phyloP scores from a whole-genome alignment of 805 yeast genomes.

The Suhomyces faveliae region DNA sequence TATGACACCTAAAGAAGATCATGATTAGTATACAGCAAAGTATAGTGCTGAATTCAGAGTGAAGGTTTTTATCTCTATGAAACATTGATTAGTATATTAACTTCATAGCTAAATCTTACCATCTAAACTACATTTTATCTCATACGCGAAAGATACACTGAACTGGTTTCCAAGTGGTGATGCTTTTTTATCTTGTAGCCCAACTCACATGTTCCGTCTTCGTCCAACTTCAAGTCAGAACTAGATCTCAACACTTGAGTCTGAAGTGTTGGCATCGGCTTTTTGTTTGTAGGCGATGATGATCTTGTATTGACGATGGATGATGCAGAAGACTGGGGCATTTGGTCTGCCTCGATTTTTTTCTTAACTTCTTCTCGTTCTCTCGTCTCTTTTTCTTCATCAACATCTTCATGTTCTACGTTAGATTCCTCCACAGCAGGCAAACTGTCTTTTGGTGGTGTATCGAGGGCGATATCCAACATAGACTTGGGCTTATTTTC shows the following conservation, averaged over 20 bases:
- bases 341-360: neutral
- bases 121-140: conserved; percentile 15
- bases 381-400: neutral
- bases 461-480: conserved; percentile 6
- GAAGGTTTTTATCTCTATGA: no score
- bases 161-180: conserved; percentile 40
- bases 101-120: no score
- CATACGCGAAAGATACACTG: conserved; percentile 27
- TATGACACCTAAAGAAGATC: no score
- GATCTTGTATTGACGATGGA: neutral
- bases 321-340: neutral
- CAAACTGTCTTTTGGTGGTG: conserved; percentile 2
- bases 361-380: neutral
- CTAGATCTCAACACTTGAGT: conserved; percentile 7
- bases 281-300: conserved; percentile 3
- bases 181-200: conserved; percentile 44
- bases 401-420: conserved; percentile 1
- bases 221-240: conserved; percentile 20
- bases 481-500: conserved; percentile 1
- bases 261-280: conserved; percentile 7
- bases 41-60: no score
- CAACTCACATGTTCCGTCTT: conserved; percentile 37
- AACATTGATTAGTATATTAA: no score
- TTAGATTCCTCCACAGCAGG: conserved; percentile 6
- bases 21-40: no score